Evolutionary conservation across 257 asterid genomes (phyloP), one percentile per base, ranked within the genome.

Genomic region (Fraxinus excelsior): DNA sequence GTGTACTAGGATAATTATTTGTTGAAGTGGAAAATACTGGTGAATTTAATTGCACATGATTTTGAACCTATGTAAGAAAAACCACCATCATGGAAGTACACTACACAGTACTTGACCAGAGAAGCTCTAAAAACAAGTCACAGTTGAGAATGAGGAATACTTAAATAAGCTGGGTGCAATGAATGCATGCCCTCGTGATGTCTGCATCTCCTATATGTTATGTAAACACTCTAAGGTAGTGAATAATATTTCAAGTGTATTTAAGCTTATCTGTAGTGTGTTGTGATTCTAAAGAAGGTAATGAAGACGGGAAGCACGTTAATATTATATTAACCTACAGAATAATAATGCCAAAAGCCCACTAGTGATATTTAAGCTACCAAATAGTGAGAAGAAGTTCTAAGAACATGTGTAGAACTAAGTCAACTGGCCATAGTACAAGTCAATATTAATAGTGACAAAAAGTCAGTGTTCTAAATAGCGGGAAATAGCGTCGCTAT

Each of bases 131-230:
- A 18, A 44, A n/a, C 72, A 74, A 60, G 53, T 18, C 2, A n/a
- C 13, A 11, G 5, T 74, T 9, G 32, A 64, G 66, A 64, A 78
- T 68, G 78, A 53, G 31, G 44, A 78, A 66, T 4, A 14, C 66
- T 4, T 21, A n/a, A n/a, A 58, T 8, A 21, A 58, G 31, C 31
- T 58, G 26, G 66, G 66, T 58, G 7, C 23, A 11, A 38, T 31
- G 23, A 46, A 46, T 38, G 44, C 56, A 46, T 11, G 56, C 56
- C 16, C 6, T 46, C 56, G 5, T 32, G 35, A 46, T 46, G 6
- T 13, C 19, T 18, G 60, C 60, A 51, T 51, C 23, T 51, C 23
- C 7, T 18, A 51, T 51, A 51, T 5, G 28, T 56, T n/a, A 56
- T 56, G 26, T 56, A n/a, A 19, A 3, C 26, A 56, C 65, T 19